Base-by-base conservation (phyloP, 768 basidiomycete species). In the Pulveroboletus sp. region DNA sequence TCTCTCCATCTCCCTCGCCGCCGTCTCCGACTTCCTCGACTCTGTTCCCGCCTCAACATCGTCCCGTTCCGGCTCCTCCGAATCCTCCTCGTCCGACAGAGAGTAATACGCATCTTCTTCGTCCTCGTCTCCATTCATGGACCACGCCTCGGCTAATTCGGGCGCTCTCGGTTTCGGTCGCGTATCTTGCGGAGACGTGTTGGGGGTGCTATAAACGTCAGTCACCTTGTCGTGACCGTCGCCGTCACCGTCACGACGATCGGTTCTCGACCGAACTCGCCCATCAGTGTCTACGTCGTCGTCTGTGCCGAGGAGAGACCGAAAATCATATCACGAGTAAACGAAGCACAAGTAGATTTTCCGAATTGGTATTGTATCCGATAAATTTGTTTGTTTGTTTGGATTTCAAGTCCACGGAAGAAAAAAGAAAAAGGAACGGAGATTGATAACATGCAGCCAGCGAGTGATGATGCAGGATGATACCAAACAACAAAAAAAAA, bases 1-100 rank as follows among this genome's bases (percentile, higher is more conserved):
- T 19, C 6, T 29, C 27, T 95, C 93, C 16, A 77, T 69, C 49
- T 84, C 90, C 26, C 89, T 80, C 16, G 80, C 78, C 44, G 75
- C 75, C 11, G 71, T 72, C 45, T 84, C 81, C 16, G 4, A 47
- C 36, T 77, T 75, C 30, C 14, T 32, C 9, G 12, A 11, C 9
- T 16, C 9, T 4, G 11, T 4, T 32, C 56, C 59, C 45, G 63
- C 62, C 22, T 41, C 40, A 12, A 26, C 47, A 32, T n/a, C n/a
- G n/a, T n/a, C n/a, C n/a, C 31, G 12, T 9, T 34, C 45, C 31
- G 36, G 37, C 32, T 38, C 55, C 6, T 31, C 17, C 34, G 34
- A 35, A 14, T 35, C 34, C 16, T 45, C 48, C 10, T 58, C 57
- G 34, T 63, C 61, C 14, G 67, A 45, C 9, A 29, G 27, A 6